Evolutionary conservation across 2,329 filamentous ascomycete species (phyloP).

Genomic region (Microcyclosporella mali): DNA sequence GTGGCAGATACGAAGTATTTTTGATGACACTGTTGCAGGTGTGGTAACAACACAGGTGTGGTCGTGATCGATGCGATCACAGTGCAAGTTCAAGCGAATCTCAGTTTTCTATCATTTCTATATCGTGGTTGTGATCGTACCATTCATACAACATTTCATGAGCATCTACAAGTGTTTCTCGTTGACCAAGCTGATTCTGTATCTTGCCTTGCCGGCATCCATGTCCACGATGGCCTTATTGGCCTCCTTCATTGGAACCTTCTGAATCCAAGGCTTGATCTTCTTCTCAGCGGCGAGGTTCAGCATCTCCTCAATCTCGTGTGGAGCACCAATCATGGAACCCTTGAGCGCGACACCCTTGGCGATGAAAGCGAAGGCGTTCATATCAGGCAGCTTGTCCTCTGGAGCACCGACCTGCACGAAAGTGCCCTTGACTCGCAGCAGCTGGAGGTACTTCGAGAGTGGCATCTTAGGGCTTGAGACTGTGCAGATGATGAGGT

Average conservation of each 20-base stretch:
- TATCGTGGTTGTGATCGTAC: too few species aligned
- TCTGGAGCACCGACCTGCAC: constrained; percentile 65
- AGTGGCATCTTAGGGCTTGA: constrained; percentile 58
- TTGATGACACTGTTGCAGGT: too few species aligned
- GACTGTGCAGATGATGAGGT: constrained; percentile 56
- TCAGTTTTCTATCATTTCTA: too few species aligned
- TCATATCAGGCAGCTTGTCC: constrained; percentile 47
- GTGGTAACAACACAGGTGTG: too few species aligned
- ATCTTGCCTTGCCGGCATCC: constrained; percentile 49
- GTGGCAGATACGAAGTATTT: too few species aligned
- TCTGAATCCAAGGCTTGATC: constrained; percentile 58
- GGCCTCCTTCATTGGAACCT: constrained; percentile 51
- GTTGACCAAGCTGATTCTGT: constrained; percentile 28
- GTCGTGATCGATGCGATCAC: too few species aligned
- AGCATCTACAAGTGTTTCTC: constrained; percentile 2
- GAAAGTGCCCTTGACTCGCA: constrained; percentile 55
- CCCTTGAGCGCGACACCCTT: constrained; percentile 47
- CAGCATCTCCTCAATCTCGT: constrained; percentile 57
- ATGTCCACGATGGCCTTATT: constrained; percentile 55
- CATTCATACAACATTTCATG: too few species aligned
- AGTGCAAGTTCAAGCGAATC: too few species aligned
- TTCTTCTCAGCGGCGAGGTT: constrained; percentile 53
- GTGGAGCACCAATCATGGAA: constrained; percentile 47
- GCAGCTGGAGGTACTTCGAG: constrained; percentile 53
- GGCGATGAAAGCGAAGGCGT: constrained; percentile 52